Conservation (phyloP, 179 eudicot species). For the Spergularia azorica region DNA sequence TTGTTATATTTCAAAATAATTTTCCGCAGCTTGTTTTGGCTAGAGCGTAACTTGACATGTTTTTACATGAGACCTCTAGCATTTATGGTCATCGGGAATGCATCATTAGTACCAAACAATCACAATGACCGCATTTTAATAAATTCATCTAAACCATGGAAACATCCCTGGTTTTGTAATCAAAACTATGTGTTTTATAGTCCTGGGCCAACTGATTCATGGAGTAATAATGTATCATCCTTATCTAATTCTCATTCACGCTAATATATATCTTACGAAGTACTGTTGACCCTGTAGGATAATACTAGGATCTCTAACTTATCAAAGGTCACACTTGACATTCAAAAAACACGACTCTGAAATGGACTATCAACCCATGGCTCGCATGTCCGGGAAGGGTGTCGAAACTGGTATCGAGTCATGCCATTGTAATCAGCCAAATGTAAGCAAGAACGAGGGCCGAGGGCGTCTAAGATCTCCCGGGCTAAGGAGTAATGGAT, state of each 20-base stretch:
- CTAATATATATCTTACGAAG: neutral
- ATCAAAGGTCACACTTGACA: neutral
- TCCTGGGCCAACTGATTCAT: neutral
- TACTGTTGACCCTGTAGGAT: too few species aligned
- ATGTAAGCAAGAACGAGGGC: neutral
- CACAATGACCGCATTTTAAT: neutral
- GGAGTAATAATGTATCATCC: neutral
- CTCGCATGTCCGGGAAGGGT: neutral
- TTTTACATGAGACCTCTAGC: too few species aligned
- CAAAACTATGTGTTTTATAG: conserved; percentile 16
- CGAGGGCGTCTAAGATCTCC: neutral
- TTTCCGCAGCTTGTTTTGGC: too few species aligned
- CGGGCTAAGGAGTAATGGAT: neutral
- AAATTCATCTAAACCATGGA: conserved; percentile 8
- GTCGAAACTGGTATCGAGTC: neutral
- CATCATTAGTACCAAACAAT: neutral
- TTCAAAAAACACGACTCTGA: too few species aligned
- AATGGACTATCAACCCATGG: conserved; percentile 1
- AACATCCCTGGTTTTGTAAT: conserved; percentile 11
- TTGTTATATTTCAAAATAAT: too few species aligned
- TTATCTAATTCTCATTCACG: neutral
- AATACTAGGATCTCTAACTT: neutral
- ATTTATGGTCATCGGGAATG: too few species aligned
- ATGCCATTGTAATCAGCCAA: neutral
- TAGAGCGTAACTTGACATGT: too few species aligned